Evolutionary conservation across 768 basidiomycete genomes (phyloP).

Genomic region (Dendrothele bispora): DNA sequence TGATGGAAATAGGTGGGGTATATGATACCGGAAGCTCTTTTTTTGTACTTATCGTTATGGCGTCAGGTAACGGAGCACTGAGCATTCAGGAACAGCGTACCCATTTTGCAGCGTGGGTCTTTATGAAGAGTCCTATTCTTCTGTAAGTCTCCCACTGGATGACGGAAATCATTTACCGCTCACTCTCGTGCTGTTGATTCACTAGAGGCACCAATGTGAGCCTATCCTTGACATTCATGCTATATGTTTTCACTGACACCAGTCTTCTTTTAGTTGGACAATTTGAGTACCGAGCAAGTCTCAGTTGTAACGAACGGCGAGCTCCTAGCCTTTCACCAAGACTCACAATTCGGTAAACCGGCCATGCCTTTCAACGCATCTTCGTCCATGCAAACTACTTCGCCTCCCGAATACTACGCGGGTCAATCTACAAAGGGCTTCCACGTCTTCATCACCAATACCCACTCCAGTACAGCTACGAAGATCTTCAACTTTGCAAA

Average conservation of each 20-base stretch:
- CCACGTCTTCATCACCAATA: conserved; percentile 59
- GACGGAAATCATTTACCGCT: background rate
- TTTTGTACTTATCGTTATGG: background rate
- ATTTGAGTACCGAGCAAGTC: conserved; percentile 39
- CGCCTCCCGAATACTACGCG: conserved; percentile 53
- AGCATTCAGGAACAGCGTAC: conserved; percentile 51
- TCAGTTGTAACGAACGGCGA: conserved; percentile 51
- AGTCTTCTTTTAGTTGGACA: conserved; percentile 35
- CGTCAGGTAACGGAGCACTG: conserved; percentile 45
- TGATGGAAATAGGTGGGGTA: conserved; percentile 45
- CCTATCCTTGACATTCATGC: background rate
- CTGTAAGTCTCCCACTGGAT: conserved; percentile 33
- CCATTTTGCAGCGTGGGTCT: conserved; percentile 60
- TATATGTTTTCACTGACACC: background rate
- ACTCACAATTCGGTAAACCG: conserved; percentile 41
- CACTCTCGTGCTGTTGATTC: background rate
- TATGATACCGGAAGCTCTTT: background rate
- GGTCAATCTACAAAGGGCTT: conserved; percentile 48
- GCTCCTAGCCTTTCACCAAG: conserved; percentile 57
- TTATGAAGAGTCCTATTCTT: conserved; percentile 59
- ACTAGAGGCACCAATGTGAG: conserved; percentile 36
- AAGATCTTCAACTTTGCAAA: conserved; percentile 47
- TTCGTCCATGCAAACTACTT: conserved; percentile 35
- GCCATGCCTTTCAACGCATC: conserved; percentile 48
- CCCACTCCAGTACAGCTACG: conserved; percentile 33